phyloP scores from a whole-genome alignment of 192 early-diverging fungal species.

The Coemansia pectinata region DNA sequence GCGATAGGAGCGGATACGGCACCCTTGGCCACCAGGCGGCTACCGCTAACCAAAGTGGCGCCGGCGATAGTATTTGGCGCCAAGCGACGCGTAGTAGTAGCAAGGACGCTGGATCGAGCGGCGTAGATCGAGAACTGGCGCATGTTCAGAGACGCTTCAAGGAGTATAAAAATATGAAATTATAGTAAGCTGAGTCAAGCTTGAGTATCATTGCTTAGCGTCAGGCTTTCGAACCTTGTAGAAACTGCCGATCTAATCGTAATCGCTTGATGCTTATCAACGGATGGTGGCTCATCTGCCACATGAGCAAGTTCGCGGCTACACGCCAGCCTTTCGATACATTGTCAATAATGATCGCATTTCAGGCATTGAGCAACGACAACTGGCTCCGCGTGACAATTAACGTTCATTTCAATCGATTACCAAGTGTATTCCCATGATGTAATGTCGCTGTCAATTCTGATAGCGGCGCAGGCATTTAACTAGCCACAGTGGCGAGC shows the following conservation, averaged over 20 bases:
- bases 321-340: not conserved
- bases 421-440: not conserved
- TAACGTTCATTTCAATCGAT: not conserved
- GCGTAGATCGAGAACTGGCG: slow-evolving; percentile 38
- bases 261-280: not conserved
- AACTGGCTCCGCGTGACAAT: not conserved
- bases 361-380: not conserved
- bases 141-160: slow-evolving; percentile 16
- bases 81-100: slow-evolving; percentile 3
- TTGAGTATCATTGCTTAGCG: not conserved
- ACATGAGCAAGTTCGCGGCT: not conserved
- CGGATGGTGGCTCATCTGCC: not conserved
- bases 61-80: not conserved
- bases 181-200: too few species aligned
- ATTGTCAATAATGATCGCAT: not conserved
- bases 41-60: not conserved
- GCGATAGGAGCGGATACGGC: not conserved
- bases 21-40: not conserved
- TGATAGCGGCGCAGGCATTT: not conserved
- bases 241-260: not conserved
- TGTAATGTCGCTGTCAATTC: not conserved
- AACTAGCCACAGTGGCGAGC: slow-evolving; percentile 1
- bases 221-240: not conserved
- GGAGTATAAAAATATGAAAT: not conserved
- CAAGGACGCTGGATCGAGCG: slow-evolving; percentile 17